Conservation (phyloP, 441 rosid species). For the Erodium chrysanthum region DNA sequence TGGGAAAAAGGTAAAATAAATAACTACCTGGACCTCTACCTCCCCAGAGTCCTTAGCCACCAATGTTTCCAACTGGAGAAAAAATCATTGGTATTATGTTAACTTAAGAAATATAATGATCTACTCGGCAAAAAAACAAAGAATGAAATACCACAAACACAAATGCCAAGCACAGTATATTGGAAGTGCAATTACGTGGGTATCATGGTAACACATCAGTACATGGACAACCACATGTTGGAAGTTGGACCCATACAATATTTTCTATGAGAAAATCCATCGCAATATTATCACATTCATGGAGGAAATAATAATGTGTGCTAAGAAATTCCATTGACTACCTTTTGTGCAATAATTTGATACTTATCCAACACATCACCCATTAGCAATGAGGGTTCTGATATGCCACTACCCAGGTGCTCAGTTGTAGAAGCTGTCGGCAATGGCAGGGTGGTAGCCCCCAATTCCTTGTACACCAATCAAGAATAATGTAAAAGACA, state of each 20-base stretch:
- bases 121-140: neutral
- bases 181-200: neutral
- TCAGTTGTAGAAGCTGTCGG: slow-evolving; percentile 53
- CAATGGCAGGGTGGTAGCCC: slow-evolving; percentile 40
- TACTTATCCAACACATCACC: slow-evolving; percentile 93
- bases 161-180: slow-evolving; percentile 2
- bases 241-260: neutral
- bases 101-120: neutral
- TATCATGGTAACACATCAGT: neutral
- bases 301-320: neutral
- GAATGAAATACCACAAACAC: neutral
- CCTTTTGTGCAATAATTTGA: slow-evolving; percentile 81
- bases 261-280: neutral
- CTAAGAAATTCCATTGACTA: slow-evolving; percentile 17
- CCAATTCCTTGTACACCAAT: slow-evolving; percentile 43
- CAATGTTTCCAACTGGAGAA: slow-evolving; percentile 69
- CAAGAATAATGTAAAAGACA: slow-evolving; percentile 10
- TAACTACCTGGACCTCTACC: slow-evolving; percentile 75
- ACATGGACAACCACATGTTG: neutral
- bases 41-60: slow-evolving; percentile 58
- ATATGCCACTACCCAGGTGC: slow-evolving; percentile 41
- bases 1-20: neutral
- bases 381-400: slow-evolving; percentile 68
- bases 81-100: slow-evolving; percentile 11
- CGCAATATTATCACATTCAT: neutral